These are phyloP conservation scores for Nitzschia inconspicua DNA, from an alignment of 108 stramenopile genomes.

Conservation along the genomic window DNA sequence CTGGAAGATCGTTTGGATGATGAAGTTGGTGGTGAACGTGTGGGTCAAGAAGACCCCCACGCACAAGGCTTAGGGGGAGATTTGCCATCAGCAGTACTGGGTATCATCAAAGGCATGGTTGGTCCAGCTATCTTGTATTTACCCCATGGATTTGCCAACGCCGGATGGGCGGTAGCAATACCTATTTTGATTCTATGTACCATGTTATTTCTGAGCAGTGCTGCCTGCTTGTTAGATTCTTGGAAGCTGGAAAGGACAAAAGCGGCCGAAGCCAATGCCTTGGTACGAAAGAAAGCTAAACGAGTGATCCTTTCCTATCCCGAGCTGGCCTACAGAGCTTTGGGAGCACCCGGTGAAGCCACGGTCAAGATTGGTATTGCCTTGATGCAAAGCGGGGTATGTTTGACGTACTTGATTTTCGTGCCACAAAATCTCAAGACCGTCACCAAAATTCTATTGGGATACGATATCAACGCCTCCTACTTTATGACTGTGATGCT, in stretches of 20 bases:
- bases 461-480: slow-evolving; percentile 24
- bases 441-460: slow-evolving; percentile 7
- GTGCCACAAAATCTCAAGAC: slow-evolving; percentile 59
- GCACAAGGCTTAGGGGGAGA: slow-evolving; percentile 36
- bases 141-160: slow-evolving; percentile 55
- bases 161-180: slow-evolving; percentile 48
- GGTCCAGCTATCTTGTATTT: slow-evolving; percentile 66
- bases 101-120: slow-evolving; percentile 65
- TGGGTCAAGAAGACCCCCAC: slow-evolving; percentile 31
- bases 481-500: slow-evolving; percentile 50
- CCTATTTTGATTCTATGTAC: slow-evolving; percentile 43
- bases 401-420: slow-evolving; percentile 74
- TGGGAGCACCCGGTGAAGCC: slow-evolving; percentile 37
- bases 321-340: slow-evolving; percentile 53
- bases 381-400: slow-evolving; percentile 66
- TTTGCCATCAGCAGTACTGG: slow-evolving; percentile 41
- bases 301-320: slow-evolving; percentile 49
- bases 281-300: neutral
- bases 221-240: slow-evolving; percentile 39
- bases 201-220: slow-evolving; percentile 38
- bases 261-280: neutral
- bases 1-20: slow-evolving; percentile 20
- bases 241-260: slow-evolving; percentile 45
- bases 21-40: slow-evolving; percentile 20
- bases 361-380: slow-evolving; percentile 59